Percentiles rank a stretch among this genome's conserved stretches.
Evolutionary conservation across 163 green algal genomes (phyloP).

Genomic region (Scenedesmus sp.): DNA sequence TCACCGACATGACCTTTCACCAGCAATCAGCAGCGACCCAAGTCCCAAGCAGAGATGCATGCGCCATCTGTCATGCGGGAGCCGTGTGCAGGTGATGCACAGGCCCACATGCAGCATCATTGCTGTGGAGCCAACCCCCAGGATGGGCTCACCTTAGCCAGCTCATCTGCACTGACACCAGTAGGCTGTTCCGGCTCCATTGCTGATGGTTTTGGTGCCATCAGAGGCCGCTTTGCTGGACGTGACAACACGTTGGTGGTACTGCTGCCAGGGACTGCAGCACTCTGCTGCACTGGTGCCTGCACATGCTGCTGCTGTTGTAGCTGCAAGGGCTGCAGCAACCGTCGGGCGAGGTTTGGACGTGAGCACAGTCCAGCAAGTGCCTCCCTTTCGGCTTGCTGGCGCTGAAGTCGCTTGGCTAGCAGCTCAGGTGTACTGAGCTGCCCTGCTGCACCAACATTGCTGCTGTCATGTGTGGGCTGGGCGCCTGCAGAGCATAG

Average conservation of each 20-base stretch:
- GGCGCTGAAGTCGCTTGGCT: constrained; percentile 23
- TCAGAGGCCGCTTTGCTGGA: not conserved
- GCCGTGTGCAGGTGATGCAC: too few relatives aligned
- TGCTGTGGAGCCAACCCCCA: not conserved
- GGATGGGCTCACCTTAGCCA: constrained; percentile 29
- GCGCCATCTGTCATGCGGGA: not conserved
- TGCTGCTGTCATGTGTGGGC: not conserved
- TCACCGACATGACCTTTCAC: not conserved
- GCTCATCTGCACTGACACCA: constrained; percentile 40
- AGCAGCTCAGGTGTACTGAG: constrained; percentile 49
- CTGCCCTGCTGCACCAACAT: constrained; percentile 8
- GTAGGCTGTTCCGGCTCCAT: not conserved
- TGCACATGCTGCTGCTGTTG: constrained; percentile 13
- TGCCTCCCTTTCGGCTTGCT: constrained; percentile 27
- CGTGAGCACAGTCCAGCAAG: not conserved
- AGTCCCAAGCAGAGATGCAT: not conserved
- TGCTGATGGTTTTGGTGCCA: not conserved
- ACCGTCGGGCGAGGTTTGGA: not conserved
- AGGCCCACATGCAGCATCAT: not conserved
- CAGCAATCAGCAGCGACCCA: not conserved
- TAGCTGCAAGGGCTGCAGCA: constrained; percentile 28
- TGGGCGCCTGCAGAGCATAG: not conserved
- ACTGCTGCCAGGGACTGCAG: not conserved
- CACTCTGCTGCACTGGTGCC: not conserved
- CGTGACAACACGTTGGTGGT: not conserved